Conservation (phyloP, 192 early-diverging fungal species). For the Pecoramyces ruminantium region DNA sequence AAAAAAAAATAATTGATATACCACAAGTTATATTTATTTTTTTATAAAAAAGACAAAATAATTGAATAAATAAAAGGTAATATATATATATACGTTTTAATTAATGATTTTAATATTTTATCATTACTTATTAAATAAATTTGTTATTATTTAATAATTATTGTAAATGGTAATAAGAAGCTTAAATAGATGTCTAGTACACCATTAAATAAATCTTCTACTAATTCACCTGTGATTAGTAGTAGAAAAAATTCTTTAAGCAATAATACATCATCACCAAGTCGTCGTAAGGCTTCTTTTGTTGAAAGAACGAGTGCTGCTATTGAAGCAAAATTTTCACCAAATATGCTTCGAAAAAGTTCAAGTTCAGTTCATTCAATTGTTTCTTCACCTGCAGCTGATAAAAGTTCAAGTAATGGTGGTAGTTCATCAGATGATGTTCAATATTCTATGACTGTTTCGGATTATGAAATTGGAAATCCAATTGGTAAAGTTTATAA, state of each 20-base stretch:
- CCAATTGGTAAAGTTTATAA: not conserved
- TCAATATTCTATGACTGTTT: not conserved
- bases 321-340: not conserved
- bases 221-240: not conserved
- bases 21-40: too few species aligned
- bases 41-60: too few species aligned
- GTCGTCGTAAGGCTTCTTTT: not conserved
- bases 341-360: not conserved
- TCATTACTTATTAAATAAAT: not conserved
- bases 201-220: not conserved
- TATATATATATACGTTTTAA: too few species aligned
- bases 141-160: not conserved
- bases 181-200: not conserved
- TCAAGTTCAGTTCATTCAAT: not conserved
- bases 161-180: not conserved
- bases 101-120: too few species aligned
- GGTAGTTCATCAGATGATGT: not conserved
- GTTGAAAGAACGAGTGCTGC: not conserved
- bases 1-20: too few species aligned
- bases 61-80: too few species aligned
- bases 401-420: not conserved
- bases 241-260: not conserved
- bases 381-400: not conserved
- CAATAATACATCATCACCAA: not conserved
- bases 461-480: not conserved